phyloP scores from a whole-genome alignment of 148 eudicot genomes.

The Nepenthes mirabilis region DNA sequence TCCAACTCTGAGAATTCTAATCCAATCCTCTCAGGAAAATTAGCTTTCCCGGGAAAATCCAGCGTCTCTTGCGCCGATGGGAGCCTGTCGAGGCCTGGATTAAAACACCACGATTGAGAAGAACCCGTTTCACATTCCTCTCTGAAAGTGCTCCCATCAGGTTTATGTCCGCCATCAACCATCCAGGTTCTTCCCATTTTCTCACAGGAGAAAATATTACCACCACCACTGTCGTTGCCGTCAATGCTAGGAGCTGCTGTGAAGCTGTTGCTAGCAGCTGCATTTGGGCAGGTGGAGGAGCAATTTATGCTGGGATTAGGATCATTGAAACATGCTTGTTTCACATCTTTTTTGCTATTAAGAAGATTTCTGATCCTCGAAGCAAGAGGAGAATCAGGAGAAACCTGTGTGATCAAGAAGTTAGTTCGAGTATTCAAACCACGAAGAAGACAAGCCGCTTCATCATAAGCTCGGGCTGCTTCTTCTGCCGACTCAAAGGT shows the following conservation, averaged over 20 bases:
- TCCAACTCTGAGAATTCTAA: conserved; percentile 24
- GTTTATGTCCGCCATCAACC: conserved; percentile 17
- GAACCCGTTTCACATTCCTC: conserved; percentile 10
- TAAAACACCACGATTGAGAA: conserved; percentile 3
- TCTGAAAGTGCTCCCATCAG: conserved; percentile 15
- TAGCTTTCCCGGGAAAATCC: conserved; percentile 8
- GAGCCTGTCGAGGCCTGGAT: conserved; percentile 5
- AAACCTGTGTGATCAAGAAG: conserved; percentile 18
- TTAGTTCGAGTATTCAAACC: conserved; percentile 61
- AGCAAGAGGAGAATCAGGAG: conserved; percentile 35
- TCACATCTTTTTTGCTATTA: conserved; percentile 21
- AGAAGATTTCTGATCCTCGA: conserved; percentile 42
- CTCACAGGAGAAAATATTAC: neutral
- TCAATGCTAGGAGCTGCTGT: neutral
- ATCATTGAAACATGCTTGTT: conserved; percentile 6
- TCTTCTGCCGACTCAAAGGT: conserved; percentile 65
- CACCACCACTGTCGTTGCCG: neutral
- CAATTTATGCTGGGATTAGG: neutral
- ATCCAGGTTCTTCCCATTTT: neutral
- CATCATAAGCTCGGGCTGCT: conserved; percentile 63
- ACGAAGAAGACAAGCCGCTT: conserved; percentile 58
- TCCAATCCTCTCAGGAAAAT: conserved; percentile 8
- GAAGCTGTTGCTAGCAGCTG: conserved; percentile 4
- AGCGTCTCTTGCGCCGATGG: conserved; percentile 1
- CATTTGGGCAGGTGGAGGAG: conserved; percentile 1